Base-by-base conservation (phyloP, 305 asterid species). In the Fraxinus dipetala region DNA sequence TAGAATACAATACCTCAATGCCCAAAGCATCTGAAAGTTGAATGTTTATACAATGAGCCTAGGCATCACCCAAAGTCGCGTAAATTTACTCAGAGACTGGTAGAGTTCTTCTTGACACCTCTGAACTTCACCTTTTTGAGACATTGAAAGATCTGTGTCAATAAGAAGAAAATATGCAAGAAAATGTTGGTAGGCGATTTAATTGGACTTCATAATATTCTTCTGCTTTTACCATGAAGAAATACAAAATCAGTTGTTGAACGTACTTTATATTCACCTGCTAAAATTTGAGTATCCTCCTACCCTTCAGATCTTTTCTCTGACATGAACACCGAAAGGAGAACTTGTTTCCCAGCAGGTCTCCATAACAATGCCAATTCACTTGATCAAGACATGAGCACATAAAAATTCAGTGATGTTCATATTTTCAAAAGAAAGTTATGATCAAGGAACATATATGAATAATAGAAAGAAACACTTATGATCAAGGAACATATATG, bases 241-340 rank as follows among this genome's bases (percentile, higher is more conserved):
- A 65, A 69, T 65, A 26, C 72, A 65, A 69, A 30, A 13, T 70
- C 43, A 70, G 76, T 14, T 70, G 45, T 70, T 70, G 76, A 70
- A 31, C 16, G 20, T 30, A 31, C 43, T 70, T 30, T 5, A 70
- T 31, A 31, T 31, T 70, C 75, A 70, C 22, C 75, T 70, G 40
- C 76, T 70, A 30, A 70, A 70, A 30, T 70, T 30, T 16, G 13
- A 70, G 40, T 8, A 30, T 16, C 43, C 22, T 70, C 76, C 38
- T 28, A 30, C 40, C 40, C 76, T 67, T 67, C 43, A 32, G 43
- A 14, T 14, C 11, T 16, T 70, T 31, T 38, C 22, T 30, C 24
- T 31, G 40, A 70, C 40, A 6, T 16, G 40, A 70, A 31, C 76
- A 31, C 74, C 35, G n/a, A 31, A 31, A 70, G 43, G 43, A 70